phyloP scores from a whole-genome alignment of 371 early-diverging fungal species.

The Rhizopus sp. region DNA sequence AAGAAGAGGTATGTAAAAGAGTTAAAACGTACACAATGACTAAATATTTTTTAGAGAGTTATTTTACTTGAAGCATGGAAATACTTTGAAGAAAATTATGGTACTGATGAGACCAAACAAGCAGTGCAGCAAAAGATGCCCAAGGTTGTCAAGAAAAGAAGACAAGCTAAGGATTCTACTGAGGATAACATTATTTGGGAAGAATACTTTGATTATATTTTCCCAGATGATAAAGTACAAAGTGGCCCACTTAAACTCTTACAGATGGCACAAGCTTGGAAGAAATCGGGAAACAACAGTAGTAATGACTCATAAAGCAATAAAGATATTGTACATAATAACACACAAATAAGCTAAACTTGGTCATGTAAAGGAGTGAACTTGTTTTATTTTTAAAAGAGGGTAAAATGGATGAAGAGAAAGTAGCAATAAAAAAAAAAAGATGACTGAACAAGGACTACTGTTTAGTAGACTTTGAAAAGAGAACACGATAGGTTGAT shows the following conservation, averaged over 20 bases:
- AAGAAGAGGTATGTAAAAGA: slow-evolving; percentile 61
- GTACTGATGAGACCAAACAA: slow-evolving; percentile 55
- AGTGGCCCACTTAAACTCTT: slow-evolving; percentile 86
- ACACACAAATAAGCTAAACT: not conserved
- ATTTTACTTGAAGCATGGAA: slow-evolving; percentile 91
- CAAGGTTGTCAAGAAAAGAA: slow-evolving; percentile 87
- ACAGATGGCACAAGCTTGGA: slow-evolving; percentile 92
- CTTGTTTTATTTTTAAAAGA: no score
- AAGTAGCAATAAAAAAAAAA: not conserved
- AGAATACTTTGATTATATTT: slow-evolving; percentile 97
- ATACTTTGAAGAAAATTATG: slow-evolving; percentile 81
- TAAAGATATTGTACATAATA: slow-evolving; percentile 3
- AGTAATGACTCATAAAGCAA: not conserved
- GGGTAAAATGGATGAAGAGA: no score
- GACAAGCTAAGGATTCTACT: slow-evolving; percentile 59
- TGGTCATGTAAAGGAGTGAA: no score
- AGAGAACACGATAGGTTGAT: slow-evolving; percentile 14
- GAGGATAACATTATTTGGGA: slow-evolving; percentile 79
- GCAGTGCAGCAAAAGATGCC: slow-evolving; percentile 79
- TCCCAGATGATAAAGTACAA: slow-evolving; percentile 90
- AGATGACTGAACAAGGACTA: not conserved
- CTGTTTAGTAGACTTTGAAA: slow-evolving; percentile 3
- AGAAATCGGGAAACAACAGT: slow-evolving; percentile 26
- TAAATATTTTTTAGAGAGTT: slow-evolving; percentile 59
- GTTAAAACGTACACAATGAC: not conserved